phyloP scores from a whole-genome alignment of 805 yeast genomes.

The Zygoascus flipseniorum region DNA sequence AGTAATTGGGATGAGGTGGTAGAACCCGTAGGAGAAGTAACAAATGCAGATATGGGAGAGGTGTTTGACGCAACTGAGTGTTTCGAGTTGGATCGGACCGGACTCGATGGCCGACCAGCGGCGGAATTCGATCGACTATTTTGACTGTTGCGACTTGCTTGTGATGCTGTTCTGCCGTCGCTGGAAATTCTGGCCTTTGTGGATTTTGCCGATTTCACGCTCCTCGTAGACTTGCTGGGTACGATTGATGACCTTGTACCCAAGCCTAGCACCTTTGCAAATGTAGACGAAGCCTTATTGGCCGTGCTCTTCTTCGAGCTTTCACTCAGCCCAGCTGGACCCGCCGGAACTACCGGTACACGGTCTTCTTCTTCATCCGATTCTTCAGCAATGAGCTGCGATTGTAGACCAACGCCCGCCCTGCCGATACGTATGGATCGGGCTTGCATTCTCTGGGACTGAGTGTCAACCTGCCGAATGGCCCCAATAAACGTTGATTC shows the following conservation, averaged over 20 bases:
- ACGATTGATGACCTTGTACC: not conserved
- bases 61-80: not conserved
- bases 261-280: not conserved
- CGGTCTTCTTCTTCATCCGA: constrained; percentile 6
- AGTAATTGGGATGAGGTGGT: not conserved
- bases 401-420: constrained; percentile 16
- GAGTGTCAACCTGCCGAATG: constrained; percentile 9
- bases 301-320: not conserved
- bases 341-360: not conserved
- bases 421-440: constrained; percentile 28
- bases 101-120: not conserved
- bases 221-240: no score
- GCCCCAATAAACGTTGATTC: constrained; percentile 20
- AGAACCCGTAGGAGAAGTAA: not conserved
- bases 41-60: not conserved
- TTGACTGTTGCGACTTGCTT: not conserved
- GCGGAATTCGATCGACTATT: not conserved
- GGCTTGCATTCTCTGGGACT: constrained; percentile 15
- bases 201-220: not conserved
- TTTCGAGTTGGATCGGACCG: not conserved
- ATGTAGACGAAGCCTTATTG: not conserved
- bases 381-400: constrained; percentile 21
- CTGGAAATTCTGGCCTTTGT: not conserved
- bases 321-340: not conserved
- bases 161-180: not conserved